phyloP scores from a whole-genome alignment of 2,329 filamentous ascomycete species.

The Talaromyces sp. region DNA sequence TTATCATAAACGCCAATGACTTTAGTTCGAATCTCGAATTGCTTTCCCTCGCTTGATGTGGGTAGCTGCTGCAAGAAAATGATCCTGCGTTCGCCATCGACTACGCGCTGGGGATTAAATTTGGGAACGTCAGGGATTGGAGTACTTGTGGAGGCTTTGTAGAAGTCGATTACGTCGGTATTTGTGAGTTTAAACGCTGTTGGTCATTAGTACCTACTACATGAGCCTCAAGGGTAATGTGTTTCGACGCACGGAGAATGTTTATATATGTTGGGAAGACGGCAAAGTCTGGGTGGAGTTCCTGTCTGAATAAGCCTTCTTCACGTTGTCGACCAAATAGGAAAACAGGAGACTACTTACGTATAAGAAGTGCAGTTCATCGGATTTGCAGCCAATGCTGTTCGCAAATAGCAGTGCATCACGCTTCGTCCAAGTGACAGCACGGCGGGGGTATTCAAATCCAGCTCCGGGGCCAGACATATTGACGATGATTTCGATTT shows the following conservation, averaged over 20 bases:
- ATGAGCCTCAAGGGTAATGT: conserved; percentile 20
- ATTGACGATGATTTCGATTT: conserved; percentile 12
- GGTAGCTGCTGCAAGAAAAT: conserved; percentile 74
- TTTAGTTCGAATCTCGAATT: conserved; percentile 72
- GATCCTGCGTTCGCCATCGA: conserved; percentile 80
- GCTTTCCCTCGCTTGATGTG: conserved; percentile 63
- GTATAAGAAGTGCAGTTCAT: conserved; percentile 91
- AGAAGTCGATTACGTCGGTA: conserved; percentile 80
- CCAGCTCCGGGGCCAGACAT: conserved; percentile 59
- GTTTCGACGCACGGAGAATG: conserved; percentile 63
- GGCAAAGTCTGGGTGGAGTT: conserved; percentile 79
- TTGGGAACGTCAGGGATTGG: conserved; percentile 72
- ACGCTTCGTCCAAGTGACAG: conserved; percentile 81
- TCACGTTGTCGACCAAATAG: too few relatives aligned
- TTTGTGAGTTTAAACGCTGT: conserved; percentile 69
- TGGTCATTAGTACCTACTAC: conserved; percentile 14
- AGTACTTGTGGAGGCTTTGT: conserved; percentile 61
- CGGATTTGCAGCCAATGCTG: conserved; percentile 77
- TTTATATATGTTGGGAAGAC: conserved; percentile 87
- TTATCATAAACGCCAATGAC: conserved; percentile 88
- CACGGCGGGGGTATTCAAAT: conserved; percentile 71
- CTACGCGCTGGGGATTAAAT: conserved; percentile 68
- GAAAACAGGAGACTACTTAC: conserved; percentile 43
- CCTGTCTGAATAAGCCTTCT: too few relatives aligned
- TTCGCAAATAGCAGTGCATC: conserved; percentile 86